Evolutionary conservation across 1,284 basidiomycete species (phyloP).

Genomic region (Phellopilus nigrolimitatus): DNA sequence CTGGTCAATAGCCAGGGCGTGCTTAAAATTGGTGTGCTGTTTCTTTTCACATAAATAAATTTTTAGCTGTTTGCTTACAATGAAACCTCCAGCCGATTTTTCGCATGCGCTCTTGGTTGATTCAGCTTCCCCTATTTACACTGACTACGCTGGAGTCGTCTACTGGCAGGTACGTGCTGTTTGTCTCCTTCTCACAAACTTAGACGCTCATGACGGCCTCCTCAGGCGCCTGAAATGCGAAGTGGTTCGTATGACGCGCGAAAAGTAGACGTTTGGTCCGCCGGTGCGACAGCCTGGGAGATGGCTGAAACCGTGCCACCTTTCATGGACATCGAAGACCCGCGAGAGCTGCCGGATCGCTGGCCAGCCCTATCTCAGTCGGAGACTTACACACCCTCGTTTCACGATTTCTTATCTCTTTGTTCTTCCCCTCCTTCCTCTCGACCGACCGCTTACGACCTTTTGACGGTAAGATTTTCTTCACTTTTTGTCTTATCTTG

Average conservation of each 20-base stretch:
- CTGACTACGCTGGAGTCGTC: conserved; percentile 60
- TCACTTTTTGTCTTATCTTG: conserved; percentile 1
- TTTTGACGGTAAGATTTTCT: conserved; percentile 51
- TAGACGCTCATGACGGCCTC: conserved; percentile 2
- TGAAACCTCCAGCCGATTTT: conserved; percentile 58
- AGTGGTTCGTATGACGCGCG: conserved; percentile 68
- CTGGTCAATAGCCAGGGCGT: conserved; percentile 61
- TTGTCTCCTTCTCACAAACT: conserved; percentile 2
- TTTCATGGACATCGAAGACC: conserved; percentile 50
- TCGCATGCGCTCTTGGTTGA: conserved; percentile 62
- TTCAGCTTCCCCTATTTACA: conserved; percentile 41
- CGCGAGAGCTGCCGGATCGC: conserved; percentile 44
- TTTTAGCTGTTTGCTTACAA: conserved; percentile 7
- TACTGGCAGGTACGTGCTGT: conserved; percentile 73
- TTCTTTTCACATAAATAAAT: background rate
- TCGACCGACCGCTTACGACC: conserved; percentile 53
- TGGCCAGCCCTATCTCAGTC: conserved; percentile 61
- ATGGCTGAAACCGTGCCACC: conserved; percentile 70
- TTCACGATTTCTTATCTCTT: conserved; percentile 66
- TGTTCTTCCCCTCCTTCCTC: conserved; percentile 57
- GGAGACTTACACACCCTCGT: conserved; percentile 57
- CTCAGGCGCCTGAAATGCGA: conserved; percentile 1
- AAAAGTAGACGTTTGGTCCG: conserved; percentile 75
- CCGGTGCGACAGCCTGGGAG: conserved; percentile 80
- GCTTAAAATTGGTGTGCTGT: conserved; percentile 65